phyloP scores from a whole-genome alignment of 192 early-diverging fungal species.

The Coemansia sp. region DNA sequence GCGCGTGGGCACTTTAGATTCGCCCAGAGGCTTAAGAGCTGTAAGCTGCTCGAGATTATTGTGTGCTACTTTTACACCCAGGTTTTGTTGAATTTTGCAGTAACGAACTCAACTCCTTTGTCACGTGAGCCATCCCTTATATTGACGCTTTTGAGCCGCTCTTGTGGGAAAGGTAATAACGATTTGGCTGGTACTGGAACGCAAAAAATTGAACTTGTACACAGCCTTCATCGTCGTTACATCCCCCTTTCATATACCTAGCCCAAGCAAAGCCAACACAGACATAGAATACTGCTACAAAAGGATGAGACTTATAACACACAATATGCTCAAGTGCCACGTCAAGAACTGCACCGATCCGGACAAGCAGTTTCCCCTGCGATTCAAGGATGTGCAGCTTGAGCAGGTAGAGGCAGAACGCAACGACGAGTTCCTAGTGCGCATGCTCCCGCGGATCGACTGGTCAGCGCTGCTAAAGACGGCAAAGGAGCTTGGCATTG shows the following conservation, averaged over 20 bases:
- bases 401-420: slow-evolving; percentile 86
- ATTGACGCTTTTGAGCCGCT: neutral
- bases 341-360: slow-evolving; percentile 87
- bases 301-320: slow-evolving; percentile 93
- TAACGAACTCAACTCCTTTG: neutral
- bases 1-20: no score
- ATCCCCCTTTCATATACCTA: neutral
- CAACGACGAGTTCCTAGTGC: slow-evolving; percentile 79
- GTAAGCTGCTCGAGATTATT: neutral
- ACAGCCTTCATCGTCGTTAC: slow-evolving; percentile 10
- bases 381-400: slow-evolving; percentile 77
- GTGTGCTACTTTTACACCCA: no score
- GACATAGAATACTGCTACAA: neutral
- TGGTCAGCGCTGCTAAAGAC: slow-evolving; percentile 70
- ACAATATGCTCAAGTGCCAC: slow-evolving; percentile 99
- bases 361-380: slow-evolving; percentile 87
- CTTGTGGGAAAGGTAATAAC: neutral
- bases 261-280: neutral
- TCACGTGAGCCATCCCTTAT: neutral
- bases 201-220: slow-evolving; percentile 12
- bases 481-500: slow-evolving; percentile 58
- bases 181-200: neutral
- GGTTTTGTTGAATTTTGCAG: no score
- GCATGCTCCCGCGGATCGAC: slow-evolving; percentile 80
- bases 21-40: no score